Evolutionary conservation across 2,329 filamentous ascomycete species (phyloP).

Genomic region (Leptodontidium sp.): DNA sequence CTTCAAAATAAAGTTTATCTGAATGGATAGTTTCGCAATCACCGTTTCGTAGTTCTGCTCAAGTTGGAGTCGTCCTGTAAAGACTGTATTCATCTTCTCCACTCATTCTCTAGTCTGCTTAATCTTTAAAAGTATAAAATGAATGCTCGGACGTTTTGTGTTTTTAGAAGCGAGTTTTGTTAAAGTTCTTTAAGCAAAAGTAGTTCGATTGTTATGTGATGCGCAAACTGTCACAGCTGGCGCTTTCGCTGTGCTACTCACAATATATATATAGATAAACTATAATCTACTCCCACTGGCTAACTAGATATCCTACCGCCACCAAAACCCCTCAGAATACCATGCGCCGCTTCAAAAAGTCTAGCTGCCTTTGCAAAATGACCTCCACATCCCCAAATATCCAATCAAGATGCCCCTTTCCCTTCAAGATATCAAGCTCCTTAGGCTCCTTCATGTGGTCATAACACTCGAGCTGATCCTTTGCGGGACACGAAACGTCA

Average conservation of each 20-base stretch:
- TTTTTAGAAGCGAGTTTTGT: no score
- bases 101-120: conserved; percentile 37
- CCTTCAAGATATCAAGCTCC: neutral
- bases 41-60: conserved; percentile 35
- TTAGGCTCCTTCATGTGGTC: neutral
- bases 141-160: no score
- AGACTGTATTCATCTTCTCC: conserved; percentile 34
- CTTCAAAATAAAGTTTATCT: conserved; percentile 37
- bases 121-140: conserved; percentile 36
- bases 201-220: no score
- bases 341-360: neutral
- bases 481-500: neutral
- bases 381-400: neutral
- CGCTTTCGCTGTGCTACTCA: no score
- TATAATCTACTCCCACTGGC: no score
- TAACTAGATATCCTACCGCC: no score
- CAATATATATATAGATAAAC: no score
- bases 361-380: neutral
- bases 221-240: no score
- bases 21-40: conserved; percentile 34
- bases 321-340: neutral
- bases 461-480: neutral
- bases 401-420: neutral
- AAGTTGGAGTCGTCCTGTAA: conserved; percentile 35
- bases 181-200: no score